Evolutionary conservation across 2,329 filamentous ascomycete species (phyloP).

Genomic region (Thelonectria blattea): DNA sequence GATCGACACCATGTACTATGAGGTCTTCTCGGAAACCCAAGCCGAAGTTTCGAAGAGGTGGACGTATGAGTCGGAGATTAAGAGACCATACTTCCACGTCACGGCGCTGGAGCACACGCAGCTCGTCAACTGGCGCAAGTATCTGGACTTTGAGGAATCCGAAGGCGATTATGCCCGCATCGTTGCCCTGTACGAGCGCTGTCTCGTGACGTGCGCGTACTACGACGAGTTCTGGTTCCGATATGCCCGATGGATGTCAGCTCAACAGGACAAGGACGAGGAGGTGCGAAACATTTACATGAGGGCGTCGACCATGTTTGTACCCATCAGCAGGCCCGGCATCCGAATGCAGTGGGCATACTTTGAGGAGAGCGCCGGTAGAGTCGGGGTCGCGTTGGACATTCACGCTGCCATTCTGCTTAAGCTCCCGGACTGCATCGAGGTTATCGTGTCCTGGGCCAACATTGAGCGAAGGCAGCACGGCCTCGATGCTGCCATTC

Average conservation of each 20-base stretch:
- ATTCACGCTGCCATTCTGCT: constrained; percentile 84
- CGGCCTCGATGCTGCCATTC: constrained; percentile 83
- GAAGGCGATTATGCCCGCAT: constrained; percentile 79
- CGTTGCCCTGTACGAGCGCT: constrained; percentile 90
- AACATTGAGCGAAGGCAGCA: constrained; percentile 84
- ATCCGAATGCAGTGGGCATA: constrained; percentile 91
- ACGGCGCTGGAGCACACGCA: constrained; percentile 88
- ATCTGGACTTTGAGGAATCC: constrained; percentile 91
- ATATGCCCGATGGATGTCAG: constrained; percentile 94
- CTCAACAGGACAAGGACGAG: constrained; percentile 80
- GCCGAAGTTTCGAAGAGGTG: constrained; percentile 90
- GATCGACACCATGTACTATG: constrained; percentile 80
- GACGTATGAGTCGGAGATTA: constrained; percentile 94
- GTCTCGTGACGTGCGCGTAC: constrained; percentile 87
- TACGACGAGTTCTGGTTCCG: constrained; percentile 99
- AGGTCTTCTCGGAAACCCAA: constrained; percentile 81
- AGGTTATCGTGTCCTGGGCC: constrained; percentile 86
- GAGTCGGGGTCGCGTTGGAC: constrained; percentile 78
- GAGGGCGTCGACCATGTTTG: constrained; percentile 82
- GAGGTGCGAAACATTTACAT: constrained; percentile 93
- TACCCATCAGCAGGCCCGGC: constrained; percentile 83
- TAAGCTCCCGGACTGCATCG: constrained; percentile 79
- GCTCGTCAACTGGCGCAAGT: constrained; percentile 90
- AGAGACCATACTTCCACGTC: constrained; percentile 95
- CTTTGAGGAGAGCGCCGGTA: constrained; percentile 86